These are phyloP conservation scores for Paragyromitra xinjiangensis DNA, from an alignment of 495 filamentous ascomycete genomes.

Conservation along the genomic window DNA sequence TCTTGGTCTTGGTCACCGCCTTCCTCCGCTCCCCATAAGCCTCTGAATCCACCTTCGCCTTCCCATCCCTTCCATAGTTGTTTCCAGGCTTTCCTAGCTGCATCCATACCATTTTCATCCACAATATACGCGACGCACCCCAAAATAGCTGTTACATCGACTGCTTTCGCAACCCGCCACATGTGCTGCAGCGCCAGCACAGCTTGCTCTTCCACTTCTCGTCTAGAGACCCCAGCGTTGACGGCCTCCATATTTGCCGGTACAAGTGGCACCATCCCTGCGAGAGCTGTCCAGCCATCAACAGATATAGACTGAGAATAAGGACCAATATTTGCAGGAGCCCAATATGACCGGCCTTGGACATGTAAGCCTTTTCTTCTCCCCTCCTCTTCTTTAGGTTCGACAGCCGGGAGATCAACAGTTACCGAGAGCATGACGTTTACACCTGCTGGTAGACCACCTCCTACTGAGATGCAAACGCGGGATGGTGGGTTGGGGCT, in stretches of 20 bases:
- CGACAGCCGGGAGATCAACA: slow-evolving; percentile 59
- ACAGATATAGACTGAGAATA: slow-evolving; percentile 89
- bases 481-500: slow-evolving; percentile 84
- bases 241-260: slow-evolving; percentile 79
- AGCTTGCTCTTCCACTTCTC: slow-evolving; percentile 59
- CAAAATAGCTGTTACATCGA: slow-evolving; percentile 76
- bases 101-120: slow-evolving; percentile 52
- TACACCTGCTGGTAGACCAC: slow-evolving; percentile 65
- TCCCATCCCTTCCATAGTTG: slow-evolving; percentile 66
- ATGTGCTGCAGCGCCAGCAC: slow-evolving; percentile 85
- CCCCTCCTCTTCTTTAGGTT: slow-evolving; percentile 29
- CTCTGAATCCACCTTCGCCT: slow-evolving; percentile 47
- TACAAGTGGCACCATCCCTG: slow-evolving; percentile 90
- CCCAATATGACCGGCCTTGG: slow-evolving; percentile 95
- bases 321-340: slow-evolving; percentile 95
- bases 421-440: slow-evolving; percentile 71
- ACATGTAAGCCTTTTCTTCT: slow-evolving; percentile 75
- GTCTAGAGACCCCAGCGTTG: slow-evolving; percentile 47
- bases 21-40: slow-evolving; percentile 18
- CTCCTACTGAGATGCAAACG: slow-evolving; percentile 81
- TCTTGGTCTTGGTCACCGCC: slow-evolving; percentile 59
- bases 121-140: slow-evolving; percentile 76
- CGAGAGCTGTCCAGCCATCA: slow-evolving; percentile 63
- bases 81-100: slow-evolving; percentile 58
- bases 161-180: slow-evolving; percentile 79